Evolutionary conservation across 108 stramenopile species (phyloP), one percentile per base, ranked within the genome.

Genomic region (Ochromonas danica): DNA sequence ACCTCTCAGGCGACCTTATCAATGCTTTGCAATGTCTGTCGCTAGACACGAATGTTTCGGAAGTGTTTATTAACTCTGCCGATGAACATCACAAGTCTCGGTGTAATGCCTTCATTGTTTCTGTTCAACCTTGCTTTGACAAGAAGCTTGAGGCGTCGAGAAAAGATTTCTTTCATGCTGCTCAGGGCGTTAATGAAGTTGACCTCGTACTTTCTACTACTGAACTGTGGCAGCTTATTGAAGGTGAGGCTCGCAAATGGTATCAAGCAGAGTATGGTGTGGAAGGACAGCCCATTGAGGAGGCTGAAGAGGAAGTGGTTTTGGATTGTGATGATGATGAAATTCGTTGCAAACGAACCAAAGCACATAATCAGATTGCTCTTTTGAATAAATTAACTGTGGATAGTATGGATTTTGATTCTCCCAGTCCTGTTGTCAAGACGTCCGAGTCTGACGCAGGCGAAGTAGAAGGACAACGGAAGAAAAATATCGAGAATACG

Each of bases 121-220:
- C 94, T 6, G 88, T 99, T 71, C 93, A 93, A 93, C 97, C 97
- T 17, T 99, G 98, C 89, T 94, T 94, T 79, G 98, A 99, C 85
- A 99, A 98, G 79, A 99, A 99, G 87, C 84, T 99, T 36, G 98
- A 99, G 90, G 96, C 96, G 2, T 90, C 93, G 22, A 51, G 45
- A 51, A 51, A 14, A 51, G 22, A 51, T 51, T 51, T 51, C 14
- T 14, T 51, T 51, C 6, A 51, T 22, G 45, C 22, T 51, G 45
- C 6, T 51, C 22, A 51, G 45, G 72, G 38, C 72, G 6, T 75
- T 33, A 80, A 84, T 17, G 95, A 95, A 77, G 95, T 98, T n/a
- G 95, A 98, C 85, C 80, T 95, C 33, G 96, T 96, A 3, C 86
- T 99, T 36, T 95, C 96, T 0, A 92, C 95, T 0, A 71, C 83